Conservation (phyloP, 1,139 yeast genomes). For the Protomyces gravidus region DNA sequence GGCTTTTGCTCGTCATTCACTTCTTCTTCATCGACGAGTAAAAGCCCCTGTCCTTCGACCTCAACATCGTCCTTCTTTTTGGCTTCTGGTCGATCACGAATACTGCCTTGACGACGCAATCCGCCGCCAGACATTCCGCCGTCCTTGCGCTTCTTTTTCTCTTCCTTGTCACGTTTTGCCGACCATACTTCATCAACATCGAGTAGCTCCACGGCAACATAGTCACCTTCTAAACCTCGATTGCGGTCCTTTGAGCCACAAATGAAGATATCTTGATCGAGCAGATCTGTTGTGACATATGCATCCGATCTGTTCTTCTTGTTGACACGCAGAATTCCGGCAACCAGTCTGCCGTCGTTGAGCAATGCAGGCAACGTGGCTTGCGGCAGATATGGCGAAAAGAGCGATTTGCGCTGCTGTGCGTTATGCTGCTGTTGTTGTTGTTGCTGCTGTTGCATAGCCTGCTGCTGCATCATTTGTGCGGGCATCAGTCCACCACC, state of each 20-base stretch:
- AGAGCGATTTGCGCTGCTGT: conserved; percentile 68
- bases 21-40: conserved; percentile 91
- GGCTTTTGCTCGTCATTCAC: conserved; percentile 90
- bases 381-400: conserved; percentile 94
- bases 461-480: conserved; percentile 37
- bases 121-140: conserved; percentile 44
- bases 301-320: conserved; percentile 96
- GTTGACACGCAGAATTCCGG: conserved; percentile 88
- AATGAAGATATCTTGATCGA: conserved; percentile 93
- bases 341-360: conserved; percentile 83
- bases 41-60: conserved; percentile 91
- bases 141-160: conserved; percentile 80
- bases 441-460: conserved; percentile 39
- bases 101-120: conserved; percentile 78
- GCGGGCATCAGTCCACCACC: conserved; percentile 35
- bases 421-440: conserved; percentile 35
- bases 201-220: conserved; percentile 88
- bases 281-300: conserved; percentile 86
- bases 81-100: conserved; percentile 95
- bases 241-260: conserved; percentile 99
- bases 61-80: conserved; percentile 97
- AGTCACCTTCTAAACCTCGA: conserved; percentile 93
- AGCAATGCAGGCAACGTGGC: conserved; percentile 84
- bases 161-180: conserved; percentile 92
- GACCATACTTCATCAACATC: conserved; percentile 98